Conservation (phyloP, 108 stramenopile species). For the Aurantiochytrium sp. region DNA sequence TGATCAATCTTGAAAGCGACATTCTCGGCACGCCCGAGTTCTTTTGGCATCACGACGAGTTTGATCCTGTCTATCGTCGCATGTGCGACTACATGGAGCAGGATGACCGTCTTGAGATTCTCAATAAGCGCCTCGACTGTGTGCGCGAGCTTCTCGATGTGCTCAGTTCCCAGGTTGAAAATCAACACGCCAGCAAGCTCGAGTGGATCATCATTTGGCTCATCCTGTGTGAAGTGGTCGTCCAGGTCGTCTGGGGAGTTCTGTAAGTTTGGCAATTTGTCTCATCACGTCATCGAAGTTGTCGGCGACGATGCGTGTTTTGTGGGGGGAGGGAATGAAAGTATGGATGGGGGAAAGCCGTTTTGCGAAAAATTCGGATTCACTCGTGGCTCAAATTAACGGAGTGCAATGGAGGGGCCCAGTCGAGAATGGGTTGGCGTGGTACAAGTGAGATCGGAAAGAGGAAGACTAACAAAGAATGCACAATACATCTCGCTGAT, state of each 20-base stretch:
- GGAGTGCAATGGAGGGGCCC: too few relatives aligned
- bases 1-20: constrained; percentile 54
- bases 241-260: constrained; percentile 21
- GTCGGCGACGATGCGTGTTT: neutral
- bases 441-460: neutral
- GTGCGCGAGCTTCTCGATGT: constrained; percentile 51
- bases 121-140: constrained; percentile 55
- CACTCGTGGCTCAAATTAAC: too few relatives aligned
- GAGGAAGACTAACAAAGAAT: neutral
- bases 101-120: constrained; percentile 37
- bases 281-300: neutral
- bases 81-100: constrained; percentile 44
- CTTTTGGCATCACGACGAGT: constrained; percentile 52
- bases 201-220: constrained; percentile 51
- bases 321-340: neutral
- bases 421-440: too few relatives aligned
- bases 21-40: constrained; percentile 51
- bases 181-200: constrained; percentile 26
- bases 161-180: constrained; percentile 32
- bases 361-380: neutral
- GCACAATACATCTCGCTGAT: neutral
- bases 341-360: neutral
- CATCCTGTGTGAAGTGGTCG: constrained; percentile 33
- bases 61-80: constrained; percentile 42
- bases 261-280: neutral